Evolutionary conservation across 495 filamentous ascomycete genomes (phyloP), one percentile per base, ranked within the genome.

Genomic region (Penicillium cosmopolitanum): DNA sequence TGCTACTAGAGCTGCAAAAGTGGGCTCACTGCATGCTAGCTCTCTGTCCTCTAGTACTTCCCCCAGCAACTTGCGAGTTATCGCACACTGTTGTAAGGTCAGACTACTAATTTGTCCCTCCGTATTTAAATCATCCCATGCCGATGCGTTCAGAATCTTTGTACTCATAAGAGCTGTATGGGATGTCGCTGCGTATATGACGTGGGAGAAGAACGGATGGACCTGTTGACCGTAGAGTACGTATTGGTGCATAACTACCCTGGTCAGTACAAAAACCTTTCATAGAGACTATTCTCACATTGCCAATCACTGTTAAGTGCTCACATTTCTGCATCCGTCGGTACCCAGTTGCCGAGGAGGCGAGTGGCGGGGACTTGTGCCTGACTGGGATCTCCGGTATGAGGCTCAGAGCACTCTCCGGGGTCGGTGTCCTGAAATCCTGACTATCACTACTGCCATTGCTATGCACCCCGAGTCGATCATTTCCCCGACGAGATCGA

Each of bases 81-180:
- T 66, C 2, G 10, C 35, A 33, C 47, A 19, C 40, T 63, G 64
- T 19, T 60, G 51, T 3, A 55, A 44, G 10, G 60, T 60, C 43
- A 66, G 46, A 12, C 34, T 21, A 54, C 60, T 55, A 33, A 63
- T 58, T 55, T 57, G 33, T 4, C 56, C 52, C 2, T 21, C 34
- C 2, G 58, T 44, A 48, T 33, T 63, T 11, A 66, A 38, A 28
- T 66, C 64, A 50, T 66, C 64, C 64, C 64, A 66, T 33, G 64
- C 60, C 12, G 64, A 60, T 8, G 64, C 64, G 50, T 66, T 60
- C 16, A 66, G 34, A 8, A 66, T 61, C 18, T 66, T 66, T 4
- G 60, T 52, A 47, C 64, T 66, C 64, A 66, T 66, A 9, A 66
- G 60, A 12, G 60, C 60, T 33, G 50, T 44, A 55, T 63, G 60